Base-by-base conservation (phyloP, 2,329 filamentous ascomycete genomes). In the Ophiostoma tasmaniense region DNA sequence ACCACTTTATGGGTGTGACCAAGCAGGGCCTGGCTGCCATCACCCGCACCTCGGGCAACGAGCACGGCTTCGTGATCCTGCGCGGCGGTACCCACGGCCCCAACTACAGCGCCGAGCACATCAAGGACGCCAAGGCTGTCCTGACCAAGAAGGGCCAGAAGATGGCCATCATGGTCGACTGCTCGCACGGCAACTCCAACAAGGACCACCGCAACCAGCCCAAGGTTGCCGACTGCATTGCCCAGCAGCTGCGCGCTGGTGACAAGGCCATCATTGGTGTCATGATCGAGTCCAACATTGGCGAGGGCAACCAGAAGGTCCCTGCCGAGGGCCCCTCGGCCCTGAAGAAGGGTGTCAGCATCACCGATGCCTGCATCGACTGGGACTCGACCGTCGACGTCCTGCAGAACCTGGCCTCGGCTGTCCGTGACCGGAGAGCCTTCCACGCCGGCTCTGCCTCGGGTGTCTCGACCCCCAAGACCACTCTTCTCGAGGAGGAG, bases 161-260 rank as follows among this genome's bases (percentile, higher is more conserved):
- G 76, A 85, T 92, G 80, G 90, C 93, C 72, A 90, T 99, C 81
- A 99, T 99, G 95, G 88, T 99, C 70, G 95, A 99, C 80, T 99
- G 95, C 85, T 97, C 93, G 28, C 95, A 99, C 78, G 95, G 95
- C 69, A 99, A 99, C 84, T 98, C 94, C 25, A 92, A 90, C 80
- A 99, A 99, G 83, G 89, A 98, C 83, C 94, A 98, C 83, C 89
- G 90, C 76, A 99, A 99, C 81, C 94, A 99, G 82, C 95, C 95
- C 75, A 90, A 94, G 81, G 94, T 98, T 62, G 93, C 94, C 73
- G 87, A 90, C 78, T 85, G 84, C 67, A 83, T 99, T 71, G 90
- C 86, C 39, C 91, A 96, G 68, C 94, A 99, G 82, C 84, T 99
- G 73, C 88, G 90, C 67, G 89, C 90, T 73, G 94, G 94, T 70